phyloP scores from a whole-genome alignment of 2,329 filamentous ascomycete species.

The Rutstroemia sp. region DNA sequence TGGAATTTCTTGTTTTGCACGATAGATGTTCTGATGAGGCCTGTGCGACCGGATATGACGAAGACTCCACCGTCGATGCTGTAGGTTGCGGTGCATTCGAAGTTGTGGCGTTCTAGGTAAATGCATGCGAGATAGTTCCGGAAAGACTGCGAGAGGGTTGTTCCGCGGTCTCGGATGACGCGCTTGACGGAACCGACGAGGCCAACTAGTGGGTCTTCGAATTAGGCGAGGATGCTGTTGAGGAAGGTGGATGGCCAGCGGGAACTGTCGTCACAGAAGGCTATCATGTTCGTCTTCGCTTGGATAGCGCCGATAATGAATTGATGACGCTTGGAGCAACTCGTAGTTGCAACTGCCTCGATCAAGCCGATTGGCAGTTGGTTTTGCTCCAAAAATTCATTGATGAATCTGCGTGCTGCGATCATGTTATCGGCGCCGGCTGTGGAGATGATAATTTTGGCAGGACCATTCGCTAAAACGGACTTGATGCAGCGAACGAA shows the following conservation, averaged over 20 bases:
- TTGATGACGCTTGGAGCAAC: constrained; percentile 15
- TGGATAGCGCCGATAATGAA: constrained; percentile 10
- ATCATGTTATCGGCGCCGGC: constrained; percentile 9
- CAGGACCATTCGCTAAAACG: constrained; percentile 12
- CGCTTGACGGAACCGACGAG: constrained; percentile 50
- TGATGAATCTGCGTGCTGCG: not conserved
- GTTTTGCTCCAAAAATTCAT: not conserved
- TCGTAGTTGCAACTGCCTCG: not conserved
- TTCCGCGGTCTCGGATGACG: constrained; percentile 34
- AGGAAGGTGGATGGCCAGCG: constrained; percentile 18
- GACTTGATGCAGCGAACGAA: constrained; percentile 9
- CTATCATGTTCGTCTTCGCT: constrained; percentile 13
- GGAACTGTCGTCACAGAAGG: constrained; percentile 18
- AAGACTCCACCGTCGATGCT: constrained; percentile 52
- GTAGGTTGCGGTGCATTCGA: constrained; percentile 49
- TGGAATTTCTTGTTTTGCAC: constrained; percentile 38
- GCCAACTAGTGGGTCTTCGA: constrained; percentile 35
- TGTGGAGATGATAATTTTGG: constrained; percentile 15
- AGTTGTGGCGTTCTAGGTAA: constrained; percentile 57
- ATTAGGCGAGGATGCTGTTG: constrained; percentile 13
- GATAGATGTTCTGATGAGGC: constrained; percentile 42
- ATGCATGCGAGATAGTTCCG: constrained; percentile 48
- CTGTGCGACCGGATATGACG: constrained; percentile 50
- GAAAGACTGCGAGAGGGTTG: constrained; percentile 8
- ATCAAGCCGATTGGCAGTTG: not conserved